Base-by-base conservation (phyloP, 495 filamentous ascomycete species). In the Podospora pseudoanserina region DNA sequence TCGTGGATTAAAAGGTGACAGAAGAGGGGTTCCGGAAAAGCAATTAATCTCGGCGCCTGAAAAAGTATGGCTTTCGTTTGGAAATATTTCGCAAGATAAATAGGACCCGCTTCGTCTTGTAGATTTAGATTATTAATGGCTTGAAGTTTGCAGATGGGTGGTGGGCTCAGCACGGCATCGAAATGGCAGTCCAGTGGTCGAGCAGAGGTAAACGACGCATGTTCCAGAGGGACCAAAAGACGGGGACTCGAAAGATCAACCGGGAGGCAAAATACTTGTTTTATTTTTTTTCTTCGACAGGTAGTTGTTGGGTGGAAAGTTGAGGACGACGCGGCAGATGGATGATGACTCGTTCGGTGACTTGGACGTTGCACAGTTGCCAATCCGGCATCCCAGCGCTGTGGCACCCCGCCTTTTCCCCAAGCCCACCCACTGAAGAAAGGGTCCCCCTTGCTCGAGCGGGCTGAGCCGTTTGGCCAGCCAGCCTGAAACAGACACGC, bases 381-480 rank as follows among this genome's bases (percentile, higher is more conserved):
- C 9, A 49, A 49, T 16, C 30, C 61, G 23, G 55, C 55, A 58
- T 58, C 55, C 55, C 55, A 26, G n/a, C 55, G n/a, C n/a, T 19
- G 55, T 58, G 55, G 23, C 23, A 27, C 59, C 59, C 59, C 26
- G 26, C 26, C 19, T 18, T 27, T 5, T 27, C 26, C 59, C 55
- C 55, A 26, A 58, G 18, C n/a, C 55, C 55, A 58, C n/a, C 55
- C 55, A 58, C 23, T 58, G n/a, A 20, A 26, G n/a, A 19, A 19
- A 20, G 55, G n/a, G 55, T 9, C 9, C 13, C 55, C 55, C n/a
- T 63, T 28, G 28, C 23, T n/a, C 16, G 4, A 26, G 68, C 70
- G 71, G 73, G 67, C 65, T 44, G 66, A 66, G 57, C 74, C 70
- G 71, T 72, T 72, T 74, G 72, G 71, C 26, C 57, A 30, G 62